Evolutionary conservation across 345 rosid genomes (phyloP), one percentile per base, ranked within the genome.

Genomic region (Corymbia maculata): DNA sequence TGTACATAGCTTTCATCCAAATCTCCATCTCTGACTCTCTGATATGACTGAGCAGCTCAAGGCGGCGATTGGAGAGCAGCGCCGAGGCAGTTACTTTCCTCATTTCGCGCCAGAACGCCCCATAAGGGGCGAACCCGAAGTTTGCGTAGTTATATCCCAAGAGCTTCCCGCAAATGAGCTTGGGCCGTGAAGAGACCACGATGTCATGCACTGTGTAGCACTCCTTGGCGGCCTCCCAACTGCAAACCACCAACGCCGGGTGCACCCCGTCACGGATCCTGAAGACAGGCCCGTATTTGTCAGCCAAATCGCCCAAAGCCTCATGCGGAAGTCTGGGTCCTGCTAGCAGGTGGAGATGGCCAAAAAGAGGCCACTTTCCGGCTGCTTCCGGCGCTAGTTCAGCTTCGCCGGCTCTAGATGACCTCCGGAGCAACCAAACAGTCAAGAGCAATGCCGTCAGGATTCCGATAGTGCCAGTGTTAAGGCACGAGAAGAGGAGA

Each of bases 281-380:
- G 90, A 92, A 93, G 49, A 93, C 88, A 1, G 92, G 92, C 1
- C 95, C 94, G 13, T 79, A 52, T 44, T 91, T 92, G 12, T 91
- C 91, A 0, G 91, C 93, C 92, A 91, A 57, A 24, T 86, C n/a
- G 13, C 80, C 88, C 9, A 94, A 51, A 2, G 89, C 51, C 30
- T 85, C 85, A 50, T 94, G 93, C 6, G 93, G 84, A 4, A 88
- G 93, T 80, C 87, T 44, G 1, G 91, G 51, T 3, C 93, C 94
- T 80, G 88, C 82, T 19, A 94, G 85, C 57, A 89, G 93, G 52
- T 57, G 93, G 66, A 94, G 93, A 80, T 93, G 94, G 44, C 95
- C 94, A 22, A 92, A 64, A 13, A 92, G 6, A 6, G 94, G 94
- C 94, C 93, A 90, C 7, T 89, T 86, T 2, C 93, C 88, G 1